These are phyloP conservation scores for Trichosanthes truncata DNA, from an alignment of 306 rosid genomes.

Conservation along the genomic window DNA sequence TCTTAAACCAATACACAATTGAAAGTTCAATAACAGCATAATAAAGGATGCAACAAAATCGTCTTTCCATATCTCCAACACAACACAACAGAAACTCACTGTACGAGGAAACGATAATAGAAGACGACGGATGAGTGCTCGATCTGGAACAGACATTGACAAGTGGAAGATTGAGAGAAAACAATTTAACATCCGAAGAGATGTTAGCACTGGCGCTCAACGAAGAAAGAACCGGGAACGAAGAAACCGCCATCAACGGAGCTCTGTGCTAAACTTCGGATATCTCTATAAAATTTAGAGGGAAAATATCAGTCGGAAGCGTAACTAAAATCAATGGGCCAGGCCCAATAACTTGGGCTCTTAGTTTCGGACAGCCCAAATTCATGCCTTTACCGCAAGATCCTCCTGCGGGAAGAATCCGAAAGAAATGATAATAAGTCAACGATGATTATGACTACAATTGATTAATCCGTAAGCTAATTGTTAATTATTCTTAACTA, in stretches of 20 bases:
- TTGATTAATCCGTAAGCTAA: too few relatives aligned
- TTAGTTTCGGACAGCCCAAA: neutral
- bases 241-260: slow-evolving; percentile 29
- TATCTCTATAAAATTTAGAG: neutral
- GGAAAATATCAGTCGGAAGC: neutral
- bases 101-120: slow-evolving; percentile 24
- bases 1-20: slow-evolving; percentile 19
- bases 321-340: neutral
- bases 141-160: slow-evolving; percentile 21
- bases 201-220: slow-evolving; percentile 18
- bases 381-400: neutral
- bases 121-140: slow-evolving; percentile 22
- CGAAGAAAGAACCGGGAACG: slow-evolving; percentile 27
- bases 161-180: slow-evolving; percentile 19
- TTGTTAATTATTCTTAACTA: too few relatives aligned
- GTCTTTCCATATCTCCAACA: neutral
- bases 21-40: neutral
- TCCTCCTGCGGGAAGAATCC: neutral
- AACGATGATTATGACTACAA: too few relatives aligned
- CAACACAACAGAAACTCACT: slow-evolving; percentile 27
- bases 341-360: neutral
- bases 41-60: neutral
- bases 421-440: too few relatives aligned
- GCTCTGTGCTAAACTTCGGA: neutral
- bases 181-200: slow-evolving; percentile 15